These are phyloP conservation scores for Clarireedia hainanense DNA, from an alignment of 2,329 filamentous ascomycete genomes.

Conservation along the genomic window DNA sequence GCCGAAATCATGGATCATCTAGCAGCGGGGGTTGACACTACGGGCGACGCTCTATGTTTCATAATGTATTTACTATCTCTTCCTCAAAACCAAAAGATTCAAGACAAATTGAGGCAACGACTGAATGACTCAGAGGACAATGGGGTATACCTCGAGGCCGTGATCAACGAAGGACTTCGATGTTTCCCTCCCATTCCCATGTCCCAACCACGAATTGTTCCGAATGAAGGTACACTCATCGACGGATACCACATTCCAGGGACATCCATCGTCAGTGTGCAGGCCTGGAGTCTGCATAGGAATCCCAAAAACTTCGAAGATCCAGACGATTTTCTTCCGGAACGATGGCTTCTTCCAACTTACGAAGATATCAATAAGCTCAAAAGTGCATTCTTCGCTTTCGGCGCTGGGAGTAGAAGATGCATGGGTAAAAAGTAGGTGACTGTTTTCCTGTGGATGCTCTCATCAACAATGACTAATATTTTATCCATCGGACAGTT, in stretches of 20 bases:
- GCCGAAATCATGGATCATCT: slow-evolving; percentile 67
- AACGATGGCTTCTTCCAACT: slow-evolving; percentile 70
- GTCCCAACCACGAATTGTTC: slow-evolving; percentile 55
- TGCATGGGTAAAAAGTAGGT: slow-evolving; percentile 62
- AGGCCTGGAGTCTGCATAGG: slow-evolving; percentile 53
- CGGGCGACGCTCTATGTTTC: slow-evolving; percentile 61
- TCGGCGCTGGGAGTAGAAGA: slow-evolving; percentile 56
- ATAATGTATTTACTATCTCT: slow-evolving; percentile 65
- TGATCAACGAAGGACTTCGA: slow-evolving; percentile 53
- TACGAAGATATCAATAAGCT: slow-evolving; percentile 69
- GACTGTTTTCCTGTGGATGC: background rate
- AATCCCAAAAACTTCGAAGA: slow-evolving; percentile 65
- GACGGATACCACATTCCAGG: slow-evolving; percentile 47
- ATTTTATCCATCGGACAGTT: slow-evolving; percentile 14
- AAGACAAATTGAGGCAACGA: slow-evolving; percentile 38
- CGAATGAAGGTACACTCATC: slow-evolving; percentile 44
- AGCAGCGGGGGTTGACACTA: slow-evolving; percentile 64
- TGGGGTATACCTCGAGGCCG: slow-evolving; percentile 54
- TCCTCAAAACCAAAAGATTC: slow-evolving; percentile 43
- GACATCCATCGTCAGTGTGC: slow-evolving; percentile 50
- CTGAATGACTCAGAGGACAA: slow-evolving; percentile 32
- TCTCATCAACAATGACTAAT: background rate
- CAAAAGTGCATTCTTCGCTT: slow-evolving; percentile 55
- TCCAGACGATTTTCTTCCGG: slow-evolving; percentile 69
- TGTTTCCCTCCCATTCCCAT: slow-evolving; percentile 59